These are phyloP conservation scores for Uronychia setigera DNA, from an alignment of 73 alveolate genomes.

Conservation along the genomic window DNA sequence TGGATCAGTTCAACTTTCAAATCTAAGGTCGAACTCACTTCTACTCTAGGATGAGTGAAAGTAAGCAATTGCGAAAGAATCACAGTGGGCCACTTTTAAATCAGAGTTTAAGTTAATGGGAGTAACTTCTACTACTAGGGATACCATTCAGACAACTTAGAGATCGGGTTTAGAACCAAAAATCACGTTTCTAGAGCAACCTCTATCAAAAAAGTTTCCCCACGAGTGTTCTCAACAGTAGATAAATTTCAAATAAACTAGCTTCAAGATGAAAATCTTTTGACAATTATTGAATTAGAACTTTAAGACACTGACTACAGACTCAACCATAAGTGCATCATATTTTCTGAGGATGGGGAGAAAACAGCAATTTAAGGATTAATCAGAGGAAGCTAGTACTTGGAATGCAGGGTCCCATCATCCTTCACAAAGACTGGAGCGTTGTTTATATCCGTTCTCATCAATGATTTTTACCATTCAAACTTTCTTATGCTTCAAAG, in stretches of 20 bases:
- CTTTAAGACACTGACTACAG: not conserved
- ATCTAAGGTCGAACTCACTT: no score
- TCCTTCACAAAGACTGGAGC: not conserved
- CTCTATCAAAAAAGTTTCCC: not conserved
- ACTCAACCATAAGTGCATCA: not conserved
- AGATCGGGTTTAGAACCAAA: not conserved
- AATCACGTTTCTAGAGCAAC: not conserved
- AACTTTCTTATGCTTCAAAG: not conserved
- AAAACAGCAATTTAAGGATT: not conserved
- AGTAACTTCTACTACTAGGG: not conserved
- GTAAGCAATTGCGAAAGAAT: not conserved
- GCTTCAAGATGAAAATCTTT: no score
- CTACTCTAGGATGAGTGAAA: no score
- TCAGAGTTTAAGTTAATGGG: not conserved
- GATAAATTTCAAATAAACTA: no score
- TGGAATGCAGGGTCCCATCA: not conserved
- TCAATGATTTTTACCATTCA: not conserved
- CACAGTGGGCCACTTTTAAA: not conserved
- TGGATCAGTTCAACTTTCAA: no score
- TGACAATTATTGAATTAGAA: not conserved
- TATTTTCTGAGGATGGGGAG: not conserved
- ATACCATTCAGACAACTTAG: not conserved
- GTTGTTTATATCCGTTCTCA: not conserved
- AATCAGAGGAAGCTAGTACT: not conserved
- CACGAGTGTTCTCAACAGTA: no score